Conservation (phyloP, 306 rosid genomes). For the Acacia confusa region DNA sequence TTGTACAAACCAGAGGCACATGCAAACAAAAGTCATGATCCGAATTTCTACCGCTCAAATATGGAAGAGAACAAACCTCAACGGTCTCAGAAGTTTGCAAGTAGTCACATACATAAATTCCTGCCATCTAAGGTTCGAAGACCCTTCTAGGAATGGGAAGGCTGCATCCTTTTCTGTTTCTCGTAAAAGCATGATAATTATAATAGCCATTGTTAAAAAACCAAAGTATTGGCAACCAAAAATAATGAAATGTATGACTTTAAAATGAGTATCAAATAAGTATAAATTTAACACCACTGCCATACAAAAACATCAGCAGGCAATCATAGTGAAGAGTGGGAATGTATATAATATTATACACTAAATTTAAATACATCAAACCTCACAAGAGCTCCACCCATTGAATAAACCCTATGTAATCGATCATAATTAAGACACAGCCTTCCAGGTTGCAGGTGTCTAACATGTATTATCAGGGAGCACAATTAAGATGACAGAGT, state of each 20-base stretch:
- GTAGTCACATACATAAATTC: slow-evolving; percentile 72
- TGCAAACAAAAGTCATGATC: slow-evolving; percentile 10
- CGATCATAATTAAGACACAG: background rate
- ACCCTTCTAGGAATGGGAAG: slow-evolving; percentile 87
- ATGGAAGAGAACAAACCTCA: slow-evolving; percentile 56
- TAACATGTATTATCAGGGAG: background rate
- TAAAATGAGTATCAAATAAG: background rate
- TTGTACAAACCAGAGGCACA: slow-evolving; percentile 23
- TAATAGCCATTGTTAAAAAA: slow-evolving; percentile 18
- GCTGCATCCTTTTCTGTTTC: slow-evolving; percentile 63
- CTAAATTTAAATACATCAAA: slow-evolving; percentile 6
- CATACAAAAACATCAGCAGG: background rate
- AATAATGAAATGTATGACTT: slow-evolving; percentile 6
- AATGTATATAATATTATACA: background rate
- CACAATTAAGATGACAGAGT: background rate
- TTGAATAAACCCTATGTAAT: background rate
- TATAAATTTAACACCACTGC: background rate
- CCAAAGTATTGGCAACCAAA: slow-evolving; percentile 13
- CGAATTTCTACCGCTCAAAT: background rate
- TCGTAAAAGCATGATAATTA: slow-evolving; percentile 12
- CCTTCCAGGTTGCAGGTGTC: background rate
- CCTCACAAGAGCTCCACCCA: slow-evolving; percentile 5
- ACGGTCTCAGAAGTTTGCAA: slow-evolving; percentile 78
- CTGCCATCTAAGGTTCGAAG: slow-evolving; percentile 84
- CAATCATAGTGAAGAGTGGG: background rate